Conservation (phyloP, 2,329 filamentous ascomycete genomes). For the Rhinocladiella similis region DNA sequence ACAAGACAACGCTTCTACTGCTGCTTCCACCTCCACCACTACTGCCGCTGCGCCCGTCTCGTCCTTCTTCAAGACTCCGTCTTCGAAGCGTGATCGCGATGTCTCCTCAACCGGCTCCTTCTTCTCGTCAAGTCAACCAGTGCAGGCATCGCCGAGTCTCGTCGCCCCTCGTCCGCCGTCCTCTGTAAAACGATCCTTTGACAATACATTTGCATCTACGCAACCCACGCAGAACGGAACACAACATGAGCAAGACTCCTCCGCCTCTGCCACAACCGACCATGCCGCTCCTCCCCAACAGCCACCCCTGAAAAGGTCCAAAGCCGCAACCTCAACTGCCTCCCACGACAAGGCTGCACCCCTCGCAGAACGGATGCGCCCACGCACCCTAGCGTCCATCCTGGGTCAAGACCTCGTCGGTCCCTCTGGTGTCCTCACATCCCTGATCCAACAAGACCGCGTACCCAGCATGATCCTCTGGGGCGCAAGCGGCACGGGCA, state of each 20-base stretch:
- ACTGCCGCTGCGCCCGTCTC: constrained; percentile 43
- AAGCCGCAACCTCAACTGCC: constrained; percentile 54
- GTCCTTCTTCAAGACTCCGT: constrained; percentile 57
- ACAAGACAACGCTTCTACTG: constrained; percentile 35
- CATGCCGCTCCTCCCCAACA: neutral
- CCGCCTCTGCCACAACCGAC: neutral
- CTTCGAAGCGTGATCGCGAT: constrained; percentile 37
- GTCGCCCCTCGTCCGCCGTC: constrained; percentile 13
- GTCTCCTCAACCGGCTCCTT: constrained; percentile 22
- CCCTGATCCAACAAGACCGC: constrained; percentile 79
- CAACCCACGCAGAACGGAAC: no score
- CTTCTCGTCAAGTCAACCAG: constrained; percentile 31
- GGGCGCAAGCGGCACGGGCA: constrained; percentile 51
- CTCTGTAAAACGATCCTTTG: constrained; percentile 35
- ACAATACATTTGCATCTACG: constrained; percentile 18
- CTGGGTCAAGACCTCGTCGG: constrained; percentile 91
- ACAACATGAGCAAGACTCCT: neutral
- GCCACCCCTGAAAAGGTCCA: constrained; percentile 62
- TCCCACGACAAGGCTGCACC: constrained; percentile 69
- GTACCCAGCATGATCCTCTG: constrained; percentile 96
- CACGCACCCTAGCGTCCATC: constrained; percentile 78
- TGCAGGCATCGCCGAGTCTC: constrained; percentile 4
- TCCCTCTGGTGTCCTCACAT: constrained; percentile 75
- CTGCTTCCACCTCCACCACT: constrained; percentile 13
- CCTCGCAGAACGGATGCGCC: constrained; percentile 91